phyloP scores from a whole-genome alignment of 306 rosid species.

The Trifolium repens region DNA sequence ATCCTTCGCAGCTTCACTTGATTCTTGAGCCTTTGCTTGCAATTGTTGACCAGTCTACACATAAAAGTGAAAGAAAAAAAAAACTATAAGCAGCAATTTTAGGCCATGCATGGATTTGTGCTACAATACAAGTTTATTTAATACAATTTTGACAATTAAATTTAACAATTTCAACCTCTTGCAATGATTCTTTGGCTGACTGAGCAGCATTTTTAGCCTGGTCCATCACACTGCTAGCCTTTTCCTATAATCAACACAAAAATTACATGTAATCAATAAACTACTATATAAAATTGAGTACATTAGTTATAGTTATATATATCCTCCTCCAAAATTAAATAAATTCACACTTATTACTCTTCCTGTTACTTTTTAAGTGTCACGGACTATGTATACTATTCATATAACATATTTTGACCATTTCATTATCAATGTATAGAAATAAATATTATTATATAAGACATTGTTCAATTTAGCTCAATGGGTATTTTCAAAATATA shows the following conservation, averaged over 20 bases:
- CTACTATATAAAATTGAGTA: not conserved
- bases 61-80: not conserved
- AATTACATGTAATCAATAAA: not conserved
- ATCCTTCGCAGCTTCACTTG: slow-evolving; percentile 58
- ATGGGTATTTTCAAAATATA: too few relatives aligned
- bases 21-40: slow-evolving; percentile 55
- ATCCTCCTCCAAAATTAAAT: not conserved
- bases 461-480: too few relatives aligned
- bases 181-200: slow-evolving; percentile 55
- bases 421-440: too few relatives aligned
- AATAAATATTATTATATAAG: too few relatives aligned
- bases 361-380: too few relatives aligned
- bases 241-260: slow-evolving; percentile 53
- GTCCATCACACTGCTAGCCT: slow-evolving; percentile 52
- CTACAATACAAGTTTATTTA: too few relatives aligned
- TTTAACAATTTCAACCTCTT: slow-evolving; percentile 35
- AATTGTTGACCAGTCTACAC: slow-evolving; percentile 55
- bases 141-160: too few relatives aligned
- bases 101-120: too few relatives aligned
- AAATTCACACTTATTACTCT: not conserved
- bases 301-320: too few relatives aligned
- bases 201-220: slow-evolving; percentile 55
- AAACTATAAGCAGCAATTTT: not conserved
- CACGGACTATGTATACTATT: too few relatives aligned
- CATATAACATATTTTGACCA: too few relatives aligned